Evolutionary conservation across 208 protist genomes (phyloP).

Genomic region (Angomonas desouzai): DNA sequence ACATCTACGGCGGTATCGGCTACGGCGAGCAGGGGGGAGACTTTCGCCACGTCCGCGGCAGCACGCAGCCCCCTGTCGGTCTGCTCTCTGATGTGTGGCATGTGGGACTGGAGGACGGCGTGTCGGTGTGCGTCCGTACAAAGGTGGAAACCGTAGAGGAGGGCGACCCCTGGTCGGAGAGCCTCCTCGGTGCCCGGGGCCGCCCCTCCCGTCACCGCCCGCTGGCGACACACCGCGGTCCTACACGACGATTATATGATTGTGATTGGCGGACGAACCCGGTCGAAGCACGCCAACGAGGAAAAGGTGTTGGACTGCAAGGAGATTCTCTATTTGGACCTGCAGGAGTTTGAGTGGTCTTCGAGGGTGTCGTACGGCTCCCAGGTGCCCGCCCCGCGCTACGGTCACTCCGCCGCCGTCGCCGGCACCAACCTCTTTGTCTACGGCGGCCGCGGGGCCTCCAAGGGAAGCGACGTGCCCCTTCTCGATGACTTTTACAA

Average conservation of each 20-base stretch:
- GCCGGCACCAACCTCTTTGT: slow-evolving; percentile 26
- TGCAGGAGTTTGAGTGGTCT: slow-evolving; percentile 32
- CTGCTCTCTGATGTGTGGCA: slow-evolving; percentile 32
- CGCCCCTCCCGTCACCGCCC: slow-evolving; percentile 14
- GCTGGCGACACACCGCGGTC: slow-evolving; percentile 59
- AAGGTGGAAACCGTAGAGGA: neutral
- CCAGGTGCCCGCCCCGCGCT: slow-evolving; percentile 40
- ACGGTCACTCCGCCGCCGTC: slow-evolving; percentile 46
- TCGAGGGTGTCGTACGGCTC: slow-evolving; percentile 28
- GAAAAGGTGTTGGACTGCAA: slow-evolving; percentile 19
- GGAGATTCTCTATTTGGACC: slow-evolving; percentile 48
- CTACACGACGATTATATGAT: slow-evolving; percentile 58
- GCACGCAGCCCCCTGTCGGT: slow-evolving; percentile 7
- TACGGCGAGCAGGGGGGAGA: slow-evolving; percentile 1
- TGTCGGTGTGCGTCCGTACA: slow-evolving; percentile 3
- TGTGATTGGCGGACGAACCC: slow-evolving; percentile 44
- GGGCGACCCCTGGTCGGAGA: neutral
- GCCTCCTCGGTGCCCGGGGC: slow-evolving; percentile 9
- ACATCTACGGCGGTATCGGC: slow-evolving; percentile 64
- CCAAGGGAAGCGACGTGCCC: slow-evolving; percentile 5
- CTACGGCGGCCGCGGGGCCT: slow-evolving; percentile 33
- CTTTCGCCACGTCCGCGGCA: neutral
- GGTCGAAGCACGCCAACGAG: slow-evolving; percentile 12
- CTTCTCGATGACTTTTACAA: slow-evolving; percentile 50
- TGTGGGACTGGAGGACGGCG: slow-evolving; percentile 23